Base-by-base conservation (phyloP, 306 rosid genomes). In the Gillenia trifoliata region DNA sequence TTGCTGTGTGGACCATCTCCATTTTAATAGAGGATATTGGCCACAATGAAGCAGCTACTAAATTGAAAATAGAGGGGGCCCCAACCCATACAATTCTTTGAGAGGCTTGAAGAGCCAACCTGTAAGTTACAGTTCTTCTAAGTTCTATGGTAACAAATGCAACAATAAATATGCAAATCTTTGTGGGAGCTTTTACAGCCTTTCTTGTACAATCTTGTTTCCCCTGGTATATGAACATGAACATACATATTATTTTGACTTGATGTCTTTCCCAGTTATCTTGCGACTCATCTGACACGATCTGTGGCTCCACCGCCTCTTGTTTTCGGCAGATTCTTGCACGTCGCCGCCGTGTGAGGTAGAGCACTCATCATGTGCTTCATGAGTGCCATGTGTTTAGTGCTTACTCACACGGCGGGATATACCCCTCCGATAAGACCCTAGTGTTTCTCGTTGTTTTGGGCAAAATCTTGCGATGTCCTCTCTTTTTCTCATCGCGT, bases 61-160 rank as follows among this genome's bases (percentile, higher is more conserved):
- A 45, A 45, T 45, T 45, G 20, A 80, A 78, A 85, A 68, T 77
- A 72, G 52, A 15, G 52, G 52, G 84, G 75, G 76, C 68, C 80
- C 29, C 52, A 45, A 45, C 82, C 80, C 70, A 54, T 54, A 71
- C 59, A 74, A 89, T 93, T 93, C 86, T 88, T 90, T 89, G 52
- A 45, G 87, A 84, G 83, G 91, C 92, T 86, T 89, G 91, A 81
- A 86, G 79, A 85, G 91, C 83, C 88, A 85, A 45, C 70, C 43
- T 87, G 83, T 81, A 83, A 86, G 91, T 86, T 79, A 72, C 79
- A 85, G 83, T 80, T 86, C 71, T 80, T 54, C 25, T 81, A 80
- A 80, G 90, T 80, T 86, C 70, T 81, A 80, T 82, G 90, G 89
- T 85, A 74, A 79, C 96, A 88, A 85, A 87, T 91, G 78, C 84